Evolutionary conservation across 2,329 filamentous ascomycete genomes (phyloP).

Genomic region (Colletotrichum cereale): DNA sequence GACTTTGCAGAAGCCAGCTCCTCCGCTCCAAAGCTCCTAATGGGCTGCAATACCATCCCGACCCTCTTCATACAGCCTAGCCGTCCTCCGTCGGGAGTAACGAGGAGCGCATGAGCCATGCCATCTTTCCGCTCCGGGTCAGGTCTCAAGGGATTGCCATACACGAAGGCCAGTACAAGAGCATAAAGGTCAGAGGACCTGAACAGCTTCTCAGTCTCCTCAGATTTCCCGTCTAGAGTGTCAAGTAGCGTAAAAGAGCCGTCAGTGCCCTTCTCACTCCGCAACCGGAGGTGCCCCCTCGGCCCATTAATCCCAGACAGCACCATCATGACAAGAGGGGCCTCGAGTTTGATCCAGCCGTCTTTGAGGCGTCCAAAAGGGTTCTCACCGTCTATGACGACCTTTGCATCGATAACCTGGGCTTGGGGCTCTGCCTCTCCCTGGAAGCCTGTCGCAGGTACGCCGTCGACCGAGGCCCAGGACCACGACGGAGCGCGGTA

Average conservation of each 20-base stretch:
- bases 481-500: conserved; percentile 38
- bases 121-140: conserved; percentile 8
- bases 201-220: background rate
- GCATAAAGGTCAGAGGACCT: conserved; percentile 7
- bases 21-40: background rate
- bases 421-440: background rate
- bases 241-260: conserved; percentile 9
- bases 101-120: background rate
- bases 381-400: conserved; percentile 33
- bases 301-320: conserved; percentile 23
- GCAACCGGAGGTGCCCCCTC: conserved; percentile 8
- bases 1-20: background rate
- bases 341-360: conserved; percentile 33
- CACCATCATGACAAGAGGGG: conserved; percentile 21
- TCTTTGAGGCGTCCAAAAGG: conserved; percentile 34
- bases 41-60: background rate
- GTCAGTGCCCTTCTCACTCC: background rate
- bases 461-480: conserved; percentile 32
- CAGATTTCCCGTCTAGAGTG: conserved; percentile 4
- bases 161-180: conserved; percentile 1
- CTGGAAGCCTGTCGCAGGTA: background rate
- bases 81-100: conserved; percentile 3
- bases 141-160: background rate
- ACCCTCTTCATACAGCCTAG: conserved; percentile 20
- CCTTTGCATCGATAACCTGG: conserved; percentile 17